Evolutionary conservation across 1,284 basidiomycete species (phyloP).

Genomic region (Pisolithus thermaeus): DNA sequence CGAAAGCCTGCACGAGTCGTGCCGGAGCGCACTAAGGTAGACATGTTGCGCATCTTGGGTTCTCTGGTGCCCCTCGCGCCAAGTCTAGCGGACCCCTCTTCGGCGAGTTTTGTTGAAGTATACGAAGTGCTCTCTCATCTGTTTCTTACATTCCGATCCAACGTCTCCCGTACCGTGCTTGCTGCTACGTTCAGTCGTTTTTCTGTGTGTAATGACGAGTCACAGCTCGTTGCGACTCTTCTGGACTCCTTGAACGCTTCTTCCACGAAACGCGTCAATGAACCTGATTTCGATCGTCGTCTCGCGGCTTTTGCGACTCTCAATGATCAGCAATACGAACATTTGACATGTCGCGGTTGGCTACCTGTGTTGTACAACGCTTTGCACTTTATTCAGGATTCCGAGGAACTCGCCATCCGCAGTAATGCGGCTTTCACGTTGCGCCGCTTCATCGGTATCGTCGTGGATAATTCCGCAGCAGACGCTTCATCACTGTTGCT

Average conservation of each 20-base stretch:
- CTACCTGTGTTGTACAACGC: conserved; percentile 80
- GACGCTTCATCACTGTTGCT: conserved; percentile 50
- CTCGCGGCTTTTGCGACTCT: conserved; percentile 73
- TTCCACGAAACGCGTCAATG: conserved; percentile 77
- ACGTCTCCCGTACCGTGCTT: conserved; percentile 64
- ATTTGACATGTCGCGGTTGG: conserved; percentile 66
- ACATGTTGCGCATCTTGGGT: conserved; percentile 76
- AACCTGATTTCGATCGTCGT: conserved; percentile 90
- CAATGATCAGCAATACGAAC: conserved; percentile 56
- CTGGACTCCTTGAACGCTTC: conserved; percentile 81
- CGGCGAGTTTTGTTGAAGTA: conserved; percentile 48
- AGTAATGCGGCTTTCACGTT: conserved; percentile 77
- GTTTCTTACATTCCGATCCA: conserved; percentile 71
- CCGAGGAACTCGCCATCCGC: conserved; percentile 84
- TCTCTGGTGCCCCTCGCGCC: conserved; percentile 72
- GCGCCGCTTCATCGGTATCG: conserved; percentile 71
- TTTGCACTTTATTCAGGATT: conserved; percentile 85
- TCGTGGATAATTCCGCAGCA: conserved; percentile 27
- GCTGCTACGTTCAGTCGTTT: conserved; percentile 62
- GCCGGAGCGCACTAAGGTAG: conserved; percentile 83
- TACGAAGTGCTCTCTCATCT: conserved; percentile 69
- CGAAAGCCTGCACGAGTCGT: conserved; percentile 73
- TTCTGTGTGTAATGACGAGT: conserved; percentile 43
- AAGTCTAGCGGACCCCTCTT: conserved; percentile 51
- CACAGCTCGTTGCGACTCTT: conserved; percentile 49